Evolutionary conservation across 371 early-diverging fungal genomes (phyloP).

Genomic region (Cokeromyces recurvatus): DNA sequence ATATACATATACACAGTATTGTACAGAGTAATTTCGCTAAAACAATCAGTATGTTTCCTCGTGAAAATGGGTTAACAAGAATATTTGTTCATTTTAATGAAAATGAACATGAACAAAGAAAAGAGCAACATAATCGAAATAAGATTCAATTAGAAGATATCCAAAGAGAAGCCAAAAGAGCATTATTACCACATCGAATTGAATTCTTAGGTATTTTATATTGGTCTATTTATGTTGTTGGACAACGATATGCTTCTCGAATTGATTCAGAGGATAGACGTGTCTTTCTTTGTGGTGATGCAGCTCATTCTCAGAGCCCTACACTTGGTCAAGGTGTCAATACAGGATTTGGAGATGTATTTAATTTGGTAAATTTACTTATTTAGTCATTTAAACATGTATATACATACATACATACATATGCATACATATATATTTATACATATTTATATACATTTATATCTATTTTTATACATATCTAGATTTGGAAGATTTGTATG

Average conservation of each 20-base stretch:
- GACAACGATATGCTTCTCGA: conserved; percentile 30
- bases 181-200: conserved; percentile 35
- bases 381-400: neutral
- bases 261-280: conserved; percentile 28
- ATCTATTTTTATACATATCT: neutral
- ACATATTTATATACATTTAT: too few relatives aligned
- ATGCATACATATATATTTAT: too few relatives aligned
- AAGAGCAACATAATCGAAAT: conserved; percentile 42
- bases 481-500: conserved; percentile 41
- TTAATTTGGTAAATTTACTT: conserved; percentile 29
- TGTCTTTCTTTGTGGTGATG: conserved; percentile 42
- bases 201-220: conserved; percentile 44
- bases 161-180: conserved; percentile 43
- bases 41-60: conserved; percentile 38
- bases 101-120: conserved; percentile 33
- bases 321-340: conserved; percentile 43
- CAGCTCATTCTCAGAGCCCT: conserved; percentile 45
- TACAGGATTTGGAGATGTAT: conserved; percentile 43
- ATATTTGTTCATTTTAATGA: conserved; percentile 44
- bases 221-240: conserved; percentile 46
- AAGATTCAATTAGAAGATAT: conserved; percentile 46
- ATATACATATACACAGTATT: conserved; percentile 17
- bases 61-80: conserved; percentile 42
- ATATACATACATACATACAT: neutral
- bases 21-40: conserved; percentile 35